phyloP scores from a whole-genome alignment of 176 grass and related monocot species.

The Cenchrus purpureus region DNA sequence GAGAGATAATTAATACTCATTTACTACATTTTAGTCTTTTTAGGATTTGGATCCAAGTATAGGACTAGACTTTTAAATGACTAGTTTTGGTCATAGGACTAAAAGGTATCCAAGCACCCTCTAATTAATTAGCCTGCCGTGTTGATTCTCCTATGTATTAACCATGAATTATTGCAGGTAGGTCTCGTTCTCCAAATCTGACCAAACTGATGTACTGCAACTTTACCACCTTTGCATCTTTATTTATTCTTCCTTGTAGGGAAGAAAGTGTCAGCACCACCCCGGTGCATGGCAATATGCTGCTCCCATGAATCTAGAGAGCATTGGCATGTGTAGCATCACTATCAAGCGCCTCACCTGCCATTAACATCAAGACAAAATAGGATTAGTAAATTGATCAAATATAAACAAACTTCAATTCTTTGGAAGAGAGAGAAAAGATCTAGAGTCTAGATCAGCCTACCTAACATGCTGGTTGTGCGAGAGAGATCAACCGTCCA shows the following conservation, averaged over 20 bases:
- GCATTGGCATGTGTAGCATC: constrained; percentile 7
- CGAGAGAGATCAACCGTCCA: constrained; percentile 13
- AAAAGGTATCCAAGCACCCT: too few species aligned
- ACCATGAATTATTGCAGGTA: constrained; percentile 23
- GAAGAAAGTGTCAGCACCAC: constrained; percentile 24
- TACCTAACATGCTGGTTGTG: neutral
- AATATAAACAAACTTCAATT: neutral
- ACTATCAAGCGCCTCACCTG: constrained; percentile 47
- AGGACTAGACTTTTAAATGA: too few species aligned
- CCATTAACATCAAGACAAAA: constrained; percentile 29
- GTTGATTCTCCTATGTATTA: neutral
- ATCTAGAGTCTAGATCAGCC: neutral
- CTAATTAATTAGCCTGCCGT: neutral
- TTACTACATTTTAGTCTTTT: too few species aligned
- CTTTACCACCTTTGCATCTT: neutral
- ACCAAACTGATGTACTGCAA: constrained; percentile 15
- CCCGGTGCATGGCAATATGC: constrained; percentile 1
- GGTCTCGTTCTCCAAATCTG: constrained; percentile 14
- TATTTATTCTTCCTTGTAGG: constrained; percentile 40
- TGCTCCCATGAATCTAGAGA: constrained; percentile 39
- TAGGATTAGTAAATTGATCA: neutral
- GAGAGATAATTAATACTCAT: too few species aligned
- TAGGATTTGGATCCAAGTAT: too few species aligned
- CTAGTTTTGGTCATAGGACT: too few species aligned
- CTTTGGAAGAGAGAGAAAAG: neutral